Conservation (phyloP, 1,139 yeast genomes). For the Candida tetrigidarum region DNA sequence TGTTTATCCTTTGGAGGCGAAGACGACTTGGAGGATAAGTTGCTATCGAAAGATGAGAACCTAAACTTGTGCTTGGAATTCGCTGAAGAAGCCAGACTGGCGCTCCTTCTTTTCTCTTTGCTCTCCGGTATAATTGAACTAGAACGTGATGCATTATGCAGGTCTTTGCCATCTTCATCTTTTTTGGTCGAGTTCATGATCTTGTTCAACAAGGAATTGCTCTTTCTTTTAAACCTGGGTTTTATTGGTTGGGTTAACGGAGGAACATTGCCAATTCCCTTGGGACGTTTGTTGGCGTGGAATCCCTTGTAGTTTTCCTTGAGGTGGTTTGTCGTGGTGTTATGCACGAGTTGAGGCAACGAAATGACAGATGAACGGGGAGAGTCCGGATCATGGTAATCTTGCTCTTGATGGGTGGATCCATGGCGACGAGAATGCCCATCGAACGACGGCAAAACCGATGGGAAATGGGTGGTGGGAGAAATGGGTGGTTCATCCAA, state of each 20-base stretch:
- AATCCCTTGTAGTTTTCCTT: constrained; percentile 51
- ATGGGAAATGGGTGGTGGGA: constrained; percentile 16
- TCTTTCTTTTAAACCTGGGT: constrained; percentile 50
- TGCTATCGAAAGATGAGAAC: constrained; percentile 32
- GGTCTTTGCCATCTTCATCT: constrained; percentile 16
- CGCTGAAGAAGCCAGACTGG: constrained; percentile 19
- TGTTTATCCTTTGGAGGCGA: constrained; percentile 3
- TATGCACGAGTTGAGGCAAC: constrained; percentile 16
- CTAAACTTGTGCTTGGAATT: constrained; percentile 38
- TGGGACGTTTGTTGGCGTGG: constrained; percentile 43
- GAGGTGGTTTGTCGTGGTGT: constrained; percentile 12
- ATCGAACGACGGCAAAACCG: constrained; percentile 3
- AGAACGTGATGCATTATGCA: constrained; percentile 2
- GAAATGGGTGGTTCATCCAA: constrained; percentile 17
- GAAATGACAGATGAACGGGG: constrained; percentile 29
- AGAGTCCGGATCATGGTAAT: constrained; percentile 23
- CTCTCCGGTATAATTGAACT: constrained; percentile 10
- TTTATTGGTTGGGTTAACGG: constrained; percentile 56
- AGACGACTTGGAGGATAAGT: constrained; percentile 6
- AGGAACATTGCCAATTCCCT: constrained; percentile 40
- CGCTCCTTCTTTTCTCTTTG: constrained; percentile 19
- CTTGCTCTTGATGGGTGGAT: constrained; percentile 2
- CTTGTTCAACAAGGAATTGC: constrained; percentile 50
- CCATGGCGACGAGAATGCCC: neutral
- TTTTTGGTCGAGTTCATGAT: constrained; percentile 51